Evolutionary conservation across 257 asterid genomes (phyloP).

Genomic region (Plectranthus barbatus): DNA sequence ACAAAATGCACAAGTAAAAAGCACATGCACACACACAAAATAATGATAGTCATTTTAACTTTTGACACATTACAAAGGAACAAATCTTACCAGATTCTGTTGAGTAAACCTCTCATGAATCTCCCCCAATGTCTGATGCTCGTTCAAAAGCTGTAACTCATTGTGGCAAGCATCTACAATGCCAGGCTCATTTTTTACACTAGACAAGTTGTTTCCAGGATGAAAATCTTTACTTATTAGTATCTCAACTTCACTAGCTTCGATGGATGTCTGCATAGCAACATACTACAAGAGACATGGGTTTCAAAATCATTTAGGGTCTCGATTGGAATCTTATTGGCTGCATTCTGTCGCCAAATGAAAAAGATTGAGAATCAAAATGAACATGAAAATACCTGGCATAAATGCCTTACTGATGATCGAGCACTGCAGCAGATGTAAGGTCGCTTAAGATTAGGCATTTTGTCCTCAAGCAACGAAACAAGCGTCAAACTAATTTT

Average conservation of each 20-base stretch:
- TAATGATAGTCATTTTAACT: neutral
- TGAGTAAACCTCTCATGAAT: slow-evolving; percentile 50
- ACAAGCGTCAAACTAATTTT: slow-evolving; percentile 65
- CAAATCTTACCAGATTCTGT: slow-evolving; percentile 57
- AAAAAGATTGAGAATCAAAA: slow-evolving; percentile 8
- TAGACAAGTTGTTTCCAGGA: slow-evolving; percentile 25
- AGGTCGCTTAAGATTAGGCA: slow-evolving; percentile 84
- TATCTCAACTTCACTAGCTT: slow-evolving; percentile 65
- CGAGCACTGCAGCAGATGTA: slow-evolving; percentile 66
- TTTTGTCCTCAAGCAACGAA: slow-evolving; percentile 55
- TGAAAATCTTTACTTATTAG: slow-evolving; percentile 38
- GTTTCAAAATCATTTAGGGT: slow-evolving; percentile 13
- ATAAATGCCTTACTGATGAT: slow-evolving; percentile 56
- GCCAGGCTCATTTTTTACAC: slow-evolving; percentile 19
- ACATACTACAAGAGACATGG: slow-evolving; percentile 56
- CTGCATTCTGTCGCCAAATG: neutral
- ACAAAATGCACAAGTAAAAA: neutral
- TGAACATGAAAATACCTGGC: slow-evolving; percentile 47
- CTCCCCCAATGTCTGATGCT: slow-evolving; percentile 68
- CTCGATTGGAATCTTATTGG: neutral
- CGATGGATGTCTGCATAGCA: slow-evolving; percentile 67
- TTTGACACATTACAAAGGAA: neutral
- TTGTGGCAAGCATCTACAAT: slow-evolving; percentile 30
- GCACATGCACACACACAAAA: neutral
- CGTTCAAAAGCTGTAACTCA: slow-evolving; percentile 41